phyloP scores from a whole-genome alignment of 2,329 filamentous ascomycete genomes.

The Verticillium isaacii region DNA sequence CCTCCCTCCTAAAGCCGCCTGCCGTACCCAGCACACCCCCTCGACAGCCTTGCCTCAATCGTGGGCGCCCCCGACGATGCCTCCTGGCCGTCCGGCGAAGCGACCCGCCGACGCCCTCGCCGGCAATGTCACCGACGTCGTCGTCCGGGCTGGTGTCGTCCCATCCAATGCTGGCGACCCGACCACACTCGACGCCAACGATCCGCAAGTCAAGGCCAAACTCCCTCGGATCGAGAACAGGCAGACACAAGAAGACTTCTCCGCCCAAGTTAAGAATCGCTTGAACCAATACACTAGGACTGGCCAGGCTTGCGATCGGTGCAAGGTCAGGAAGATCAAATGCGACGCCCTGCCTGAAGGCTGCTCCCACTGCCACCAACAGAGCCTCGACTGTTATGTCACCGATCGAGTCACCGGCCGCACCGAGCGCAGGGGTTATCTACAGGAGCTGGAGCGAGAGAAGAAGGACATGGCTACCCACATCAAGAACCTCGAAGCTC shows the following conservation, averaged over 20 bases:
- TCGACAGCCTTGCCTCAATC: not conserved
- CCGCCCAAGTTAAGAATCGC: constrained; percentile 50
- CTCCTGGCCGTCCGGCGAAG: constrained; percentile 34
- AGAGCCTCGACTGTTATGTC: constrained; percentile 73
- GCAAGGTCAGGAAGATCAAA: constrained; percentile 84
- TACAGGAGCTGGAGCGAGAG: constrained; percentile 71
- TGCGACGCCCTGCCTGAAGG: constrained; percentile 78
- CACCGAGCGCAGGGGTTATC: constrained; percentile 72
- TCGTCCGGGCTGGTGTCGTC: constrained; percentile 13
- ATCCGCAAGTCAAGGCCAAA: constrained; percentile 34
- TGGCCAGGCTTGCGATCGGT: constrained; percentile 83
- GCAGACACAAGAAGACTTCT: constrained; percentile 40
- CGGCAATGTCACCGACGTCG: constrained; percentile 25
- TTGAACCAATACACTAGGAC: constrained; percentile 57
- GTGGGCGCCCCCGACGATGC: constrained; percentile 10
- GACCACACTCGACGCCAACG: constrained; percentile 7
- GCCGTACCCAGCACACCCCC: not conserved
- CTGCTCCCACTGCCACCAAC: constrained; percentile 75
- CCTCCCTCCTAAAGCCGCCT: not conserved
- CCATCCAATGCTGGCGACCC: constrained; percentile 24
- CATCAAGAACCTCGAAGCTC: constrained; percentile 63
- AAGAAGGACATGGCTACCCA: constrained; percentile 62
- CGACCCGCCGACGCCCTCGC: constrained; percentile 36
- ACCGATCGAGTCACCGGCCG: constrained; percentile 84
- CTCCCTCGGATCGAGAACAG: constrained; percentile 43